Conservation (phyloP, 2,329 filamentous ascomycete species). For the Pezicula neosporulosa region DNA sequence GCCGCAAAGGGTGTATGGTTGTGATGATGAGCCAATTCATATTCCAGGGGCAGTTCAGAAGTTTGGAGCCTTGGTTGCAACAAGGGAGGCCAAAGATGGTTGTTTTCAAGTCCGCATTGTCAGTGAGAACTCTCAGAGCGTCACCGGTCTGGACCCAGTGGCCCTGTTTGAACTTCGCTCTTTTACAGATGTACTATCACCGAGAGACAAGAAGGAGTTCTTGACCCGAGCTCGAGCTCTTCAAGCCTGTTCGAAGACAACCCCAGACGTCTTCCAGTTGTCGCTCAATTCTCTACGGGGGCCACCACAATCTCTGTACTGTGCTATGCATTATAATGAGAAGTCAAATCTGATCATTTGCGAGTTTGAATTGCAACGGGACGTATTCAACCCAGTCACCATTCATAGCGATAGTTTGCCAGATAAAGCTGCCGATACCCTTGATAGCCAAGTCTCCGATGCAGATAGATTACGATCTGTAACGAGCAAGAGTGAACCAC, state of each 20-base stretch:
- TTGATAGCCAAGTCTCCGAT: slow-evolving; percentile 8
- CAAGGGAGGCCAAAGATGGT: slow-evolving; percentile 9
- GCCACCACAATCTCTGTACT: slow-evolving; percentile 10
- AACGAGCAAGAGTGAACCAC: slow-evolving; percentile 11
- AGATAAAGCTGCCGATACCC: slow-evolving; percentile 7
- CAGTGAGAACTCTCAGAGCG: slow-evolving; percentile 15
- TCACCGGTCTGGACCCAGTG: slow-evolving; percentile 13
- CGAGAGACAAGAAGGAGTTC: slow-evolving; percentile 16
- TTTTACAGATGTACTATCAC: slow-evolving; percentile 15
- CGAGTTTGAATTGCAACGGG: slow-evolving; percentile 17
- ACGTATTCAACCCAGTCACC: slow-evolving; percentile 11
- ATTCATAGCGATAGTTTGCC: slow-evolving; percentile 6
- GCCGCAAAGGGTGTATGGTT: slow-evolving; percentile 6
- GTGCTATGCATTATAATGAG: slow-evolving; percentile 6
- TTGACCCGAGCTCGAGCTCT: slow-evolving; percentile 6
- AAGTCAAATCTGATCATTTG: slow-evolving; percentile 14
- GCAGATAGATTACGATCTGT: slow-evolving; percentile 9
- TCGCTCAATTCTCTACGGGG: slow-evolving; percentile 12
- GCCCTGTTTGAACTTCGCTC: slow-evolving; percentile 16
- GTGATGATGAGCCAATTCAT: slow-evolving; percentile 21
- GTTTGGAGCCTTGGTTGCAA: slow-evolving; percentile 17
- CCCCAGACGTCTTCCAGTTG: slow-evolving; percentile 17
- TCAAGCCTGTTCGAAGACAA: slow-evolving; percentile 1
- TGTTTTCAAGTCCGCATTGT: slow-evolving; percentile 14
- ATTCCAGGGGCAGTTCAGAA: slow-evolving; percentile 19